A percentile compares a stretch with the other conserved stretches of the same genome.
Conservation (phyloP, 2,329 filamentous ascomycete species). For the Ilyonectria robusta region DNA sequence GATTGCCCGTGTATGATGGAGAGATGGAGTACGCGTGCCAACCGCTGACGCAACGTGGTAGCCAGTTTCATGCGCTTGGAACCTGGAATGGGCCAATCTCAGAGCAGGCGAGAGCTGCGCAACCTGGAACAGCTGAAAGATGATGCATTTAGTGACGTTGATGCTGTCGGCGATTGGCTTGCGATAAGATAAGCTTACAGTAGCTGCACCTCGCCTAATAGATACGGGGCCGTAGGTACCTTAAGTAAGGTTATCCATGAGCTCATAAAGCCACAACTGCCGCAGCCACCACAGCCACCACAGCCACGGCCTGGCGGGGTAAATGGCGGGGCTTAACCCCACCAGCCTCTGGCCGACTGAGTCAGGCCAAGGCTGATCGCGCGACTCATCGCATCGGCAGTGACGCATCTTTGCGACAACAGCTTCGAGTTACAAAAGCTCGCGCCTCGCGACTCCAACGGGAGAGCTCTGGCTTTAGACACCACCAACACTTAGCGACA, state of each 20-base stretch:
- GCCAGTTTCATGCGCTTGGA: constrained; percentile 20
- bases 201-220: background rate
- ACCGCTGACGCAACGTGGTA: constrained; percentile 40
- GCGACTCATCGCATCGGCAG: constrained; percentile 24
- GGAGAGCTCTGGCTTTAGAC: background rate
- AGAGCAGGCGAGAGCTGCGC: background rate
- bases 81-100: constrained; percentile 7
- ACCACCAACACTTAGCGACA: background rate
- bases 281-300: background rate
- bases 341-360: constrained; percentile 17
- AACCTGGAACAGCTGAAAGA: constrained; percentile 35
- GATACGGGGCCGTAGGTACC: background rate
- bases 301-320: constrained; percentile 7
- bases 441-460: constrained; percentile 29
- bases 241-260: background rate
- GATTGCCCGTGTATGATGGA: constrained; percentile 26
- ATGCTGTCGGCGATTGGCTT: constrained; percentile 26
- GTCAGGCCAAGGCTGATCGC: constrained; percentile 18
- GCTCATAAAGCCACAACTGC: background rate
- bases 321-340: background rate
- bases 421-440: constrained; percentile 32
- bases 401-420: constrained; percentile 34
- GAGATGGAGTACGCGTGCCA: constrained; percentile 8
- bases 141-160: constrained; percentile 40
- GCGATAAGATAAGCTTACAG: constrained; percentile 37